Percentiles rank a stretch among this genome's conserved stretches.
phyloP scores from a whole-genome alignment of 805 yeast genomes.

The Wickerhamiella australiensis region DNA sequence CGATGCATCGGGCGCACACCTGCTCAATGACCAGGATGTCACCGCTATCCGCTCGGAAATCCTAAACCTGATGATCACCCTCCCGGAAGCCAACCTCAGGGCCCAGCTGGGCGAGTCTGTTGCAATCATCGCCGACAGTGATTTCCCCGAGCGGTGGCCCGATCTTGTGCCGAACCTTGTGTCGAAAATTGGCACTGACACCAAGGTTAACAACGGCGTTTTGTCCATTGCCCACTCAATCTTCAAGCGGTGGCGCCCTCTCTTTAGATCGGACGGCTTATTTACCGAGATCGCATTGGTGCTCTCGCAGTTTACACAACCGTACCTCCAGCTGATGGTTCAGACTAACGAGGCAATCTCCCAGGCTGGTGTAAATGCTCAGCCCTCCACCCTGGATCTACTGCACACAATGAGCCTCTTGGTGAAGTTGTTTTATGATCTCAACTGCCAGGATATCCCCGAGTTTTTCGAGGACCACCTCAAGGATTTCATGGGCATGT shows the following conservation, averaged over 20 bases:
- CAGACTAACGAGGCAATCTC: constrained; percentile 53
- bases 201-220: constrained; percentile 61
- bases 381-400: constrained; percentile 32
- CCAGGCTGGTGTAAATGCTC: constrained; percentile 27
- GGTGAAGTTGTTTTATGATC: constrained; percentile 75
- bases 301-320: constrained; percentile 64
- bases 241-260: constrained; percentile 92
- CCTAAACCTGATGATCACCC: constrained; percentile 69
- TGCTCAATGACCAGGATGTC: constrained; percentile 50
- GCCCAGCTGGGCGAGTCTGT: constrained; percentile 93
- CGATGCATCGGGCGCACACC: constrained; percentile 74
- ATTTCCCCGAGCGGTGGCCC: constrained; percentile 87
- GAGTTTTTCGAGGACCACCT: constrained; percentile 93
- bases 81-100: constrained; percentile 56
- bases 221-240: constrained; percentile 88
- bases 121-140: constrained; percentile 86
- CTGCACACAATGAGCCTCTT: constrained; percentile 41
- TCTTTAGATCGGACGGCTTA: constrained; percentile 80
- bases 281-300: constrained; percentile 81
- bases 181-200: constrained; percentile 41
- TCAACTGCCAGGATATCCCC: constrained; percentile 96
- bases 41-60: constrained; percentile 61
- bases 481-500: constrained; percentile 58
- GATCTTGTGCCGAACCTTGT: constrained; percentile 49
- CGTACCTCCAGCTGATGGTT: constrained; percentile 56